phyloP scores from a whole-genome alignment of 2,329 filamentous ascomycete genomes.

The Epichloe amarillans region DNA sequence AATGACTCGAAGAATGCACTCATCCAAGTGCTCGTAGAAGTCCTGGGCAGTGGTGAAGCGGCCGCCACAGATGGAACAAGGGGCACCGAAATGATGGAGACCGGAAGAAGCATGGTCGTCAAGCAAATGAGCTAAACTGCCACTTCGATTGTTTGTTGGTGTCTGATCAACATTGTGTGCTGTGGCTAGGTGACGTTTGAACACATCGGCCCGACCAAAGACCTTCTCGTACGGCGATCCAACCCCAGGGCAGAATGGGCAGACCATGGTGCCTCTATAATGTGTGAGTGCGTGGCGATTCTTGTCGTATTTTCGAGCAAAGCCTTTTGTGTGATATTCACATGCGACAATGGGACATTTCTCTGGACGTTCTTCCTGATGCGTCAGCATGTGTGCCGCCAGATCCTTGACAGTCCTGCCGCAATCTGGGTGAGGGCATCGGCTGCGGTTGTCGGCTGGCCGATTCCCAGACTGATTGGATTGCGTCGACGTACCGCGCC shows the following conservation, averaged over 20 bases:
- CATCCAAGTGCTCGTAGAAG: conserved; percentile 89
- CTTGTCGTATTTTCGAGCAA: conserved; percentile 95
- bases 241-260: conserved; percentile 83
- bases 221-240: conserved; percentile 84
- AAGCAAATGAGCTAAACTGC: conserved; percentile 7
- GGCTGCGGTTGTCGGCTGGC: conserved; percentile 27
- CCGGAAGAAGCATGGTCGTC: conserved; percentile 1
- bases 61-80: conserved; percentile 79
- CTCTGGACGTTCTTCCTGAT: conserved; percentile 84
- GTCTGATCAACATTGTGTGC: conserved; percentile 93
- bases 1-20: conserved; percentile 47
- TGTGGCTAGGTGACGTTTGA: conserved; percentile 87
- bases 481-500: conserved; percentile 14
- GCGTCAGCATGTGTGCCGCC: conserved; percentile 89
- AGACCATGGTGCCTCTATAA: conserved; percentile 97
- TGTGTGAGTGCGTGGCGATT: conserved; percentile 92
- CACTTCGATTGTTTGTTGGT: conserved; percentile 63
- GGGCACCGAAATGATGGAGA: conserved; percentile 40
- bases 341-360: conserved; percentile 91
- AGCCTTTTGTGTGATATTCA: conserved; percentile 88
- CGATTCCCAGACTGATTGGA: conserved; percentile 16
- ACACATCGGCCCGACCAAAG: conserved; percentile 93
- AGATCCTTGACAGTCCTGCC: conserved; percentile 49
- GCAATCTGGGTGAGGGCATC: conserved; percentile 44
- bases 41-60: conserved; percentile 78